phyloP scores from a whole-genome alignment of 768 basidiomycete species.

The Auricularia auricula-judae region DNA sequence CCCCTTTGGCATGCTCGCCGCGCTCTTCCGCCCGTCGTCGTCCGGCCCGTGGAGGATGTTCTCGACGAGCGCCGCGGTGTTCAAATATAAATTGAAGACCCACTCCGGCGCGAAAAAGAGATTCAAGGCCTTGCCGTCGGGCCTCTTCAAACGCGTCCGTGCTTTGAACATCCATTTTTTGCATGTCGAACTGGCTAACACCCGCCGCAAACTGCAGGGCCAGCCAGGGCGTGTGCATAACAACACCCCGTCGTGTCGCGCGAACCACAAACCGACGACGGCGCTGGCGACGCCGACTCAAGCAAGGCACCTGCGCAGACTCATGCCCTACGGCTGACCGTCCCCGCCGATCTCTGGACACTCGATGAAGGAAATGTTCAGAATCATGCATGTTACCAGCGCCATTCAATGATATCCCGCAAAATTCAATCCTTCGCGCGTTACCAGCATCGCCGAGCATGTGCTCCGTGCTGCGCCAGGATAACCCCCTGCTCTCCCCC shows the following conservation, averaged over 20 bases:
- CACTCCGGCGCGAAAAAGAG: neutral
- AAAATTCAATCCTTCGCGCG: no score
- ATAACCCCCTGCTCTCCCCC: no score
- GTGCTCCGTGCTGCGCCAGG: no score
- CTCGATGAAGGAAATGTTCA: no score
- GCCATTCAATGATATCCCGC: no score
- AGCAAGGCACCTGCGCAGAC: neutral
- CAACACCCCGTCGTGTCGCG: neutral
- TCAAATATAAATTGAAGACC: neutral
- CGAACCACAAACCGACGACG: neutral
- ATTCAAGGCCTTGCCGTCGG: neutral
- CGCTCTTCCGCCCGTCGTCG: neutral
- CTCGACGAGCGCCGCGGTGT: neutral
- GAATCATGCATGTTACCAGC: neutral
- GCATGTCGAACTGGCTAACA: neutral
- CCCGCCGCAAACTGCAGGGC: neutral
- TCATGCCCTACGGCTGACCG: neutral
- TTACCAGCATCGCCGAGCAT: no score
- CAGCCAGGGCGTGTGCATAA: neutral
- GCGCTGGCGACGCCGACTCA: neutral
- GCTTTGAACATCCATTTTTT: no score
- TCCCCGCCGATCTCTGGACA: neutral
- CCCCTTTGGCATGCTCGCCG: neutral
- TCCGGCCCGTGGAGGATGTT: neutral
- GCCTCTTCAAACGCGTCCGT: neutral